Percentiles rank a stretch among this genome's conserved stretches.
Evolutionary conservation across 108 stramenopile genomes (phyloP).

Genomic region (Pseudonitzschia delicatissima): DNA sequence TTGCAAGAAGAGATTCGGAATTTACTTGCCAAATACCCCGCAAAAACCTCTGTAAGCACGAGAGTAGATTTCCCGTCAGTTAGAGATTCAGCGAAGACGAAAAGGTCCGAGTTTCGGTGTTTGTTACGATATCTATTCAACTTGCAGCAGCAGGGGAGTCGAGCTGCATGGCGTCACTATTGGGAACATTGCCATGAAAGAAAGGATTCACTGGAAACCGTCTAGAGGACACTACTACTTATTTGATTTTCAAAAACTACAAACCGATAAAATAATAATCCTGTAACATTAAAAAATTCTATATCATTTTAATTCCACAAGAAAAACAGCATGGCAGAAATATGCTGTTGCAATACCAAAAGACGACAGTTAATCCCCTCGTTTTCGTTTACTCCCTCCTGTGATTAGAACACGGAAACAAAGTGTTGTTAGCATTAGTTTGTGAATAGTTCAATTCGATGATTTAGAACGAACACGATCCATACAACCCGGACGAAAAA

Average conservation of each 20-base stretch:
- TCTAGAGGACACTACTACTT: too few species aligned
- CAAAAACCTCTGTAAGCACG: conserved; percentile 69
- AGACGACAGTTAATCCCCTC: conserved; percentile 15
- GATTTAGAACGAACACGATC: not conserved
- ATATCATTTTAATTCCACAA: too few species aligned
- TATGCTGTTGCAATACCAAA: not conserved
- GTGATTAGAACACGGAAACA: not conserved
- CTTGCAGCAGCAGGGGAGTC: too few species aligned
- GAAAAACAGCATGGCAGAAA: not conserved
- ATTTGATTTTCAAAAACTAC: too few species aligned
- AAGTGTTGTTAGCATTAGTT: not conserved
- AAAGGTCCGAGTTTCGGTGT: too few species aligned
- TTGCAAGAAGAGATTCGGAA: conserved; percentile 95
- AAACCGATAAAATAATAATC: too few species aligned
- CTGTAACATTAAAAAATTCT: too few species aligned
- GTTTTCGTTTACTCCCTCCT: conserved; percentile 32
- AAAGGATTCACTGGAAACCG: too few species aligned
- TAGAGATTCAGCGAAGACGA: too few species aligned
- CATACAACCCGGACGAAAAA: not conserved
- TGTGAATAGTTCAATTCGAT: not conserved
- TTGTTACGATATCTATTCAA: too few species aligned
- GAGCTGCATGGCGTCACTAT: too few species aligned
- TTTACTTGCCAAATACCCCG: conserved; percentile 90
- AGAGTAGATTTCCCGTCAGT: not conserved
- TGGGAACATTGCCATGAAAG: too few species aligned